Evolutionary conservation across 306 rosid species (phyloP), one percentile per base, ranked within the genome.

Genomic region (Rosa persica): DNA sequence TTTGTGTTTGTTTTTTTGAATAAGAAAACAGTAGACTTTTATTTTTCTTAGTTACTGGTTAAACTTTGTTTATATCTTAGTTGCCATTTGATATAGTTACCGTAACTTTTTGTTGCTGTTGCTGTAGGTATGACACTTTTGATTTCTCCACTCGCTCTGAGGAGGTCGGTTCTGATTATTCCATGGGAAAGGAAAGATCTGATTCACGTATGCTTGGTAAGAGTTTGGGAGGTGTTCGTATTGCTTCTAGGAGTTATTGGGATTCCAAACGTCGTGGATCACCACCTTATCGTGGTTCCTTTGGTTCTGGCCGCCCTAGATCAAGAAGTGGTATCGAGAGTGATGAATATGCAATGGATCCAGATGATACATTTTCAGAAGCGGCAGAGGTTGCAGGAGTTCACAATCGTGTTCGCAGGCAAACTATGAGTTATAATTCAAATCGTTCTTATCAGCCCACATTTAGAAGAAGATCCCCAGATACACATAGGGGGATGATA

Each of bases 381-480:
- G 82, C 73, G 6, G 7, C 64, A 38, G 81, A 74, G 40, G 43
- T 73, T 70, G 23, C 46, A 8, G 80, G 78, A 6, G 52, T 55
- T 72, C 84, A 73, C 60, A 76, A 44, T 34, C 79, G 67, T 70
- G 78, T 77, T 43, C 79, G 40, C 68, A 79, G 86, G 69, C 83
- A 38, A 49, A 19, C 79, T 23, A 67, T 78, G 20, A 77, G 49
- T 67, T 72, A 70, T 52, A 57, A 38, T 46, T 66, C 82, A 11
- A 78, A 58, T 58, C 76, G 87, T 66, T 30, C 43, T 15, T 76
- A 72, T 65, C 76, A 80, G 40, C 67, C 76, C 23, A 73, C 76
- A 5, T n/a, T 76, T 48, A 71, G 84, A 72, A 76, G 83, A 73
- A 80, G 84, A 80, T 84, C 82, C 10, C 87, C 84, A 27, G 30